A percentile compares a stretch with the other conserved stretches of the same genome.
Evolutionary conservation across 306 rosid species (phyloP).

Genomic region (Trichosanthes cucumerina): DNA sequence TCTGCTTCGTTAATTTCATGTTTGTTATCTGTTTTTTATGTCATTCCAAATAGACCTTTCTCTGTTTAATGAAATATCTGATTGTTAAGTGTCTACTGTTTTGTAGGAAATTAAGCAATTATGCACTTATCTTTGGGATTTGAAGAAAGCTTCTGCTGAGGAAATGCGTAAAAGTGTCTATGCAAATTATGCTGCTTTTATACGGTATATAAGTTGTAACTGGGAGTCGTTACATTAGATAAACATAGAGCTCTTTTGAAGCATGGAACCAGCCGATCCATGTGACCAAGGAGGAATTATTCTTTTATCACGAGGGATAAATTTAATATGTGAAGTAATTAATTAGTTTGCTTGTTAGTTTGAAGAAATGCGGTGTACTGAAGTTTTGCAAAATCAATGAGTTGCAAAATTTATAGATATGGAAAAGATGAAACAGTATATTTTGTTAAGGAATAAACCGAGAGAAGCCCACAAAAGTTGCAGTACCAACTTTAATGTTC

Average conservation of each 20-base stretch:
- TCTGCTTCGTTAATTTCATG: background rate
- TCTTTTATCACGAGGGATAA: background rate
- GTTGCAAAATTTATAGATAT: background rate
- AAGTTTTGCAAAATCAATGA: background rate
- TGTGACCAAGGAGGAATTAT: background rate
- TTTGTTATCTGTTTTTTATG: background rate
- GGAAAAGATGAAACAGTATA: background rate
- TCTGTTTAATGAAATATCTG: background rate
- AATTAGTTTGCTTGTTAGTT: background rate
- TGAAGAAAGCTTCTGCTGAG: conserved; percentile 90
- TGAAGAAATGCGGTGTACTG: background rate
- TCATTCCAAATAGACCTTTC: background rate
- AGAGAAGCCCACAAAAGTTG: background rate
- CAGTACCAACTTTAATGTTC: background rate
- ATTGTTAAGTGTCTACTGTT: background rate
- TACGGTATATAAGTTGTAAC: conserved; percentile 59
- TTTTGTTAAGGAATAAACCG: background rate
- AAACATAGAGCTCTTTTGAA: background rate
- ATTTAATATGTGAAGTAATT: background rate
- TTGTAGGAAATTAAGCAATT: conserved; percentile 87
- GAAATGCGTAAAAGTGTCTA: conserved; percentile 99
- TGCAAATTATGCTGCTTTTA: conserved; percentile 94
- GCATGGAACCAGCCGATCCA: background rate
- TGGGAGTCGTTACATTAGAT: background rate
- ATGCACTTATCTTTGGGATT: conserved; percentile 70